Conservation (phyloP, 1,284 basidiomycete genomes). For the Hypsizygus ulmarius region DNA sequence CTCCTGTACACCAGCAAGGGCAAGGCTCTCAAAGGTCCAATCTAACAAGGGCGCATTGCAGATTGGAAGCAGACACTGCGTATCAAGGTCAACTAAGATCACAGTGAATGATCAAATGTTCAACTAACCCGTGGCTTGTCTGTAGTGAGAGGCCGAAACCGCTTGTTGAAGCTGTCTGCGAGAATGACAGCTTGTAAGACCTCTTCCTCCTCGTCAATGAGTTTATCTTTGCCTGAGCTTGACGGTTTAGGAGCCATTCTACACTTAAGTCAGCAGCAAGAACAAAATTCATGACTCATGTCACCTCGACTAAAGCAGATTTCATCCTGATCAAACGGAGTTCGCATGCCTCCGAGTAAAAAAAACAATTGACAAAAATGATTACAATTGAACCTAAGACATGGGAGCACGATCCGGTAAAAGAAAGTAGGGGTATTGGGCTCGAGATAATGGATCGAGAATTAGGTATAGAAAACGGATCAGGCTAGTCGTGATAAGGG, state of each 20-base stretch:
- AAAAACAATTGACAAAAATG: conserved; percentile 15
- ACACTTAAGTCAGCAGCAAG: not conserved
- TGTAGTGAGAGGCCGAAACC: conserved; percentile 85
- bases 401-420: conserved; percentile 55
- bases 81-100: conserved; percentile 15
- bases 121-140: conserved; percentile 76
- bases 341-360: not conserved
- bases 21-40: conserved; percentile 95
- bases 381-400: conserved; percentile 63
- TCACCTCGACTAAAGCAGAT: conserved; percentile 3
- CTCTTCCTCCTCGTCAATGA: conserved; percentile 69
- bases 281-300: conserved; percentile 16
- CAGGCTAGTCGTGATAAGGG: conserved; percentile 52
- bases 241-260: conserved; percentile 47
- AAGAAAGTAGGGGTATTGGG: conserved; percentile 51
- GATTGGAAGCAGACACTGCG: conserved; percentile 86
- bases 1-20: conserved; percentile 90
- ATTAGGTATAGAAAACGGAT: conserved; percentile 45
- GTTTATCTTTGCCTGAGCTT: conserved; percentile 54
- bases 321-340: not conserved
- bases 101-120: conserved; percentile 14
- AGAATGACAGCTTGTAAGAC: conserved; percentile 90
- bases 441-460: conserved; percentile 41
- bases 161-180: conserved; percentile 93
- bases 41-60: conserved; percentile 92